Evolutionary conservation across 2,329 filamentous ascomycete genomes (phyloP).

Genomic region (Whalleya microplaca): DNA sequence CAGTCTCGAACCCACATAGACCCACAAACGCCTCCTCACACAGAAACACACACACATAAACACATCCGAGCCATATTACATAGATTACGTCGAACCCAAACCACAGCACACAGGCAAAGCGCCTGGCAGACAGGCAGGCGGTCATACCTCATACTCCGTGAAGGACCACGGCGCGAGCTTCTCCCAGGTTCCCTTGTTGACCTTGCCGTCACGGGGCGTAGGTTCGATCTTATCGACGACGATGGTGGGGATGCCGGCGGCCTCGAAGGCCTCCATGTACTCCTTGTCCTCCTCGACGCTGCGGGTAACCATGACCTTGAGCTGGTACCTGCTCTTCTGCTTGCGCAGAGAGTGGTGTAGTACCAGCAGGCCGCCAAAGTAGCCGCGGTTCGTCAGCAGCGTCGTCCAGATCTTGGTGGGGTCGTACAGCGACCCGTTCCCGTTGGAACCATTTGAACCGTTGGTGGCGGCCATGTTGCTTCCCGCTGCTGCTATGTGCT

Average conservation of each 20-base stretch:
- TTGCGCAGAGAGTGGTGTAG: slow-evolving; percentile 36
- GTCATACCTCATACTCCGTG: slow-evolving; percentile 37
- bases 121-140: neutral
- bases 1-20: neutral
- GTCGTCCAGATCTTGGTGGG: slow-evolving; percentile 40
- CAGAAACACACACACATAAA: neutral
- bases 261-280: slow-evolving; percentile 39
- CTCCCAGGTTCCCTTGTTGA: slow-evolving; percentile 41
- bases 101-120: neutral
- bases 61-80: neutral
- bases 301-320: slow-evolving; percentile 39
- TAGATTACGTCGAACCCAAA: neutral
- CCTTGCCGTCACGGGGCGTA: slow-evolving; percentile 37
- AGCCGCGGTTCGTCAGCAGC: slow-evolving; percentile 37
- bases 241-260: slow-evolving; percentile 39
- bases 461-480: slow-evolving; percentile 11
- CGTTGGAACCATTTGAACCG: slow-evolving; percentile 5
- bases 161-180: slow-evolving; percentile 40
- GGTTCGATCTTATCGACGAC: slow-evolving; percentile 41
- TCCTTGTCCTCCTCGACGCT: slow-evolving; percentile 39
- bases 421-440: slow-evolving; percentile 31
- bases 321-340: slow-evolving; percentile 33
- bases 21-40: neutral
- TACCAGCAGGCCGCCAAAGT: slow-evolving; percentile 37
- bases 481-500: neutral